phyloP scores from a whole-genome alignment of 257 asterid genomes.

The Jasminum sambac region DNA sequence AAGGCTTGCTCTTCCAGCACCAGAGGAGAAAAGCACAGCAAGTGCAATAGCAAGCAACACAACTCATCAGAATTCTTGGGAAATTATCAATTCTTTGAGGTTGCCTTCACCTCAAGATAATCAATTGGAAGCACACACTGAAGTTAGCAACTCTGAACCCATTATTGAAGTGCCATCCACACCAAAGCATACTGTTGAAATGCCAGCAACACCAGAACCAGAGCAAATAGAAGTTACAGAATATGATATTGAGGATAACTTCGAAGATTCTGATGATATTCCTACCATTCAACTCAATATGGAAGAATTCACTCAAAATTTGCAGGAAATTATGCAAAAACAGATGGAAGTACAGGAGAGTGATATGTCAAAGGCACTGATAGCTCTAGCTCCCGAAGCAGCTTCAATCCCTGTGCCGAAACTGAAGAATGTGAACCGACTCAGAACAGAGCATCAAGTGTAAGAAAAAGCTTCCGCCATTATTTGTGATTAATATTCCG shows the following conservation, averaged over 20 bases:
- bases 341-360: slow-evolving; percentile 62
- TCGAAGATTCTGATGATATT: slow-evolving; percentile 76
- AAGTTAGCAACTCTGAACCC: slow-evolving; percentile 51
- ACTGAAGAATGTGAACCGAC: slow-evolving; percentile 80
- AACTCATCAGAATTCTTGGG: slow-evolving; percentile 41
- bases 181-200: slow-evolving; percentile 36
- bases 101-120: slow-evolving; percentile 54
- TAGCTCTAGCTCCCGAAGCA: slow-evolving; percentile 78
- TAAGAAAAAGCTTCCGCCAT: slow-evolving; percentile 44
- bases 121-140: slow-evolving; percentile 29
- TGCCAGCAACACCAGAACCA: slow-evolving; percentile 75
- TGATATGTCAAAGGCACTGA: slow-evolving; percentile 79
- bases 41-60: slow-evolving; percentile 44
- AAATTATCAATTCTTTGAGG: slow-evolving; percentile 47
- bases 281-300: slow-evolving; percentile 86
- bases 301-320: slow-evolving; percentile 71
- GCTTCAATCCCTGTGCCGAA: slow-evolving; percentile 91
- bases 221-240: slow-evolving; percentile 38
- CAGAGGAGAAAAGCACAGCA: slow-evolving; percentile 69
- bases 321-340: slow-evolving; percentile 65
- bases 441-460: slow-evolving; percentile 98
- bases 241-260: slow-evolving; percentile 60
- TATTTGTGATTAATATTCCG: slow-evolving; percentile 11
- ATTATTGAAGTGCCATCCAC: slow-evolving; percentile 63
- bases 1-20: slow-evolving; percentile 89